These are phyloP conservation scores for Daldinia loculata DNA, from an alignment of 495 filamentous ascomycete genomes.

Conservation along the genomic window DNA sequence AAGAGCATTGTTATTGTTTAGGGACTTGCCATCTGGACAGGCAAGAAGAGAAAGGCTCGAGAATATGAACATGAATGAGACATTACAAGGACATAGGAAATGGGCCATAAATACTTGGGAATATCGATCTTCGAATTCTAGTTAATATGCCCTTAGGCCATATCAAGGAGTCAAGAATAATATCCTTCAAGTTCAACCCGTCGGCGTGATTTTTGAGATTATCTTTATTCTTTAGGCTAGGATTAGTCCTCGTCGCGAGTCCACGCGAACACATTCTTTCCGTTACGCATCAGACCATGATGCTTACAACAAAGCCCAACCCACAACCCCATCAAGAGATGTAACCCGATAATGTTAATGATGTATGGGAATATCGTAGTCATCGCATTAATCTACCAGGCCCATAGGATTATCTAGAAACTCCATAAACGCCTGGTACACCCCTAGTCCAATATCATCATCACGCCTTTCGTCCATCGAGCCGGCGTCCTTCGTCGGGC, in stretches of 20 bases:
- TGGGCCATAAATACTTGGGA: too few relatives aligned
- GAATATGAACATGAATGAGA: not conserved
- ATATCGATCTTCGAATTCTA: not conserved
- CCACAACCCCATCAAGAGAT: not conserved
- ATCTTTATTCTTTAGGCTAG: not conserved
- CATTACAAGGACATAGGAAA: too few relatives aligned
- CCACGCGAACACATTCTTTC: not conserved
- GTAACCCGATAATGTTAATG: not conserved
- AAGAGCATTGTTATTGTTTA: constrained; percentile 1
- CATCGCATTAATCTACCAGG: constrained; percentile 14
- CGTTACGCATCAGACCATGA: not conserved
- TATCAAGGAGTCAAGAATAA: not conserved
- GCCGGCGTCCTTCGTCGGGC: constrained; percentile 46
- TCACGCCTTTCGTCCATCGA: constrained; percentile 50
- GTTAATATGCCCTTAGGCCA: not conserved
- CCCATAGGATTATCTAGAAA: constrained; percentile 15
- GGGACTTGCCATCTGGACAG: not conserved
- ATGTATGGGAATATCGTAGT: constrained; percentile 12
- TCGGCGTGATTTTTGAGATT: not conserved
- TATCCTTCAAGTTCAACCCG: not conserved
- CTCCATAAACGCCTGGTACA: constrained; percentile 25
- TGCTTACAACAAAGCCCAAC: not conserved
- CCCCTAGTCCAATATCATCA: constrained; percentile 8
- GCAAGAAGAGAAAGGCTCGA: too few relatives aligned
- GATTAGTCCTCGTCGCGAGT: not conserved